Conservation (phyloP, 2,329 filamentous ascomycete genomes). For the Penicillium sp. region DNA sequence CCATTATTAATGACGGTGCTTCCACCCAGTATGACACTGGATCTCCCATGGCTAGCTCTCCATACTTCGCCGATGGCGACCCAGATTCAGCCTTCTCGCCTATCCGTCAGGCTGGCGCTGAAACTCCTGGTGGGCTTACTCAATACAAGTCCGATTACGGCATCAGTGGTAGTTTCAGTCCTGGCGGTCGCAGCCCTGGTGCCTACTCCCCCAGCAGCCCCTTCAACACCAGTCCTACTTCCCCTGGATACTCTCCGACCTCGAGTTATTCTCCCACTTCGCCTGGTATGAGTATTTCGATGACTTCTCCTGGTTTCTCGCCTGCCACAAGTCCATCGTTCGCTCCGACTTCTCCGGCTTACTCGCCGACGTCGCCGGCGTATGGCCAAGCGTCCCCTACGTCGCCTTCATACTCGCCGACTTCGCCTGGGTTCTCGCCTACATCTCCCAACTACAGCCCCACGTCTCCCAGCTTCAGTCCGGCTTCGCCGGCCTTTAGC, state of each 20-base stretch:
- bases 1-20: conserved; percentile 71
- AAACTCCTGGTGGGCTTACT: conserved; percentile 58
- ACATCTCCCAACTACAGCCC: conserved; percentile 63
- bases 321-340: conserved; percentile 56
- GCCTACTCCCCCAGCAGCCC: conserved; percentile 69
- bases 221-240: conserved; percentile 71
- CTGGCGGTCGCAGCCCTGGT: conserved; percentile 64
- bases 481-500: conserved; percentile 52
- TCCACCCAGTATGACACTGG: conserved; percentile 88
- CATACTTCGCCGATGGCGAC: conserved; percentile 62
- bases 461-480: conserved; percentile 58
- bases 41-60: conserved; percentile 62
- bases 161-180: conserved; percentile 59
- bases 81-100: conserved; percentile 68
- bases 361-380: conserved; percentile 59
- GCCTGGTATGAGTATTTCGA: conserved; percentile 61
- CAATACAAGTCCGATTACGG: conserved; percentile 69
- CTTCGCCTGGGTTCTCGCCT: conserved; percentile 57
- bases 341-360: conserved; percentile 53
- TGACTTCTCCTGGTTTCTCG: conserved; percentile 57
- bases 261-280: conserved; percentile 73
- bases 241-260: conserved; percentile 65
- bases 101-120: conserved; percentile 68
- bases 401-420: conserved; percentile 54
- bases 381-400: conserved; percentile 71